Base-by-base conservation (phyloP, 371 early-diverging fungal genomes). In the Mucor irregularis region DNA sequence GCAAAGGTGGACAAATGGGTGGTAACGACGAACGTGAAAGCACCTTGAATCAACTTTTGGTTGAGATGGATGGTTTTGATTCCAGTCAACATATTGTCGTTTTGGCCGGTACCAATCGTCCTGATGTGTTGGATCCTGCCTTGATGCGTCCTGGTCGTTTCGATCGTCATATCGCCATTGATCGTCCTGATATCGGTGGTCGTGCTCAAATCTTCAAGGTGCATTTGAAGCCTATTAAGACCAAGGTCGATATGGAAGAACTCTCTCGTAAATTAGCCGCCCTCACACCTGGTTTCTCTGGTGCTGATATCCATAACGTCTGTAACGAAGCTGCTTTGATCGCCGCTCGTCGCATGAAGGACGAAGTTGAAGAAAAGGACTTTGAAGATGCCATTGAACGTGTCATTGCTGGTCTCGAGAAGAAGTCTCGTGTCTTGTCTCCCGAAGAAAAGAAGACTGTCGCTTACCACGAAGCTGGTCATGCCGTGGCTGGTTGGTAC, bases 241-340 rank as follows among this genome's bases (percentile, higher is more conserved):
- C 90, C 6, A 76, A 66, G 53, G 94, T 94, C 46, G 85, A 98
- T 69, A 71, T 90, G 22, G 83, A 83, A 7, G 73, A 76, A 48
- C 75, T 98, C 25, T 80, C 94, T 6, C 79, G 87, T 51, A 91
- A 89, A 71, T 76, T 98, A 48, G 74, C 74, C 35, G 71, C 70
- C 7, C 73, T 99, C 61, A 99, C 99, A 0, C 98, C 98, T 16
- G 99, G 99, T 11, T 98, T 98, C 69, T 88, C 94, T 16, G 99
- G 99, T 56, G 98, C 99, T 30, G 98, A 98, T 69, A 92, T 98
- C 37, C 91, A 90, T 68, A 99, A 99, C 69, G 97, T 98, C 16
- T 99, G 98, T 78, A 99, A 99, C 63, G 99, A 99, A 75, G 96
- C 98, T 24, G 98, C 99, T n/a, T 81, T 99, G 55, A 97, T 97